These are phyloP conservation scores for Phlegmacium glaucopus DNA, from an alignment of 768 basidiomycete genomes.

Conservation along the genomic window DNA sequence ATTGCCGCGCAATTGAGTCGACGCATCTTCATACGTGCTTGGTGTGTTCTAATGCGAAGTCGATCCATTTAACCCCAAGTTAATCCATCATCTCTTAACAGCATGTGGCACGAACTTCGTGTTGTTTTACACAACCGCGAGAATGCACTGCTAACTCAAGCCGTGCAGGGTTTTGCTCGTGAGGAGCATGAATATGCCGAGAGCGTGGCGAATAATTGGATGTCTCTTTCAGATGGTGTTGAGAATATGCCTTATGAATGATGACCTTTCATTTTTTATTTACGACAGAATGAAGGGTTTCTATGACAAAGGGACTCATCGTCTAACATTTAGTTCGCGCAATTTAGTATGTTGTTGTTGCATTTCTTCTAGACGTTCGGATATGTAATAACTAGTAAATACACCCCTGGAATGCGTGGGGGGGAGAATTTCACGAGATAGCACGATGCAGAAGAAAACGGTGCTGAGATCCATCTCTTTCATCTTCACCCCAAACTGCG, in stretches of 20 bases:
- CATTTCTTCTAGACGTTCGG: too few relatives aligned
- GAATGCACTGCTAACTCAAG: constrained; percentile 72
- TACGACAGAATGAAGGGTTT: constrained; percentile 3
- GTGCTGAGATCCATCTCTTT: too few relatives aligned
- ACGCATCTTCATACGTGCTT: constrained; percentile 83
- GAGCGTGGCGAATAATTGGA: constrained; percentile 68
- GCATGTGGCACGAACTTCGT: constrained; percentile 95
- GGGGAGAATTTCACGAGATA: too few relatives aligned
- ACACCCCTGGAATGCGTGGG: too few relatives aligned
- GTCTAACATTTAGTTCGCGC: too few relatives aligned
- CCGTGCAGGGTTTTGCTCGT: constrained; percentile 68
- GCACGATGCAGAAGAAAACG: too few relatives aligned
- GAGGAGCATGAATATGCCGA: constrained; percentile 73
- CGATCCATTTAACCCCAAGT: not conserved
- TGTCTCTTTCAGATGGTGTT: constrained; percentile 62
- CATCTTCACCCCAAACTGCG: too few relatives aligned
- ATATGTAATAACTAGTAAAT: too few relatives aligned
- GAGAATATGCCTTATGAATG: constrained; percentile 86
- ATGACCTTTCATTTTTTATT: constrained; percentile 12
- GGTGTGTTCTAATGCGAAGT: constrained; percentile 41
- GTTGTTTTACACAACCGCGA: constrained; percentile 90
- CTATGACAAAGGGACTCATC: too few relatives aligned
- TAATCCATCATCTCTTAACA: constrained; percentile 21
- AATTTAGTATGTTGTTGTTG: too few relatives aligned
- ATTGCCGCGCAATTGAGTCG: constrained; percentile 74